These are phyloP conservation scores for Yamadazyma insecticola DNA, from an alignment of 805 yeast genomes.

Conservation along the genomic window DNA sequence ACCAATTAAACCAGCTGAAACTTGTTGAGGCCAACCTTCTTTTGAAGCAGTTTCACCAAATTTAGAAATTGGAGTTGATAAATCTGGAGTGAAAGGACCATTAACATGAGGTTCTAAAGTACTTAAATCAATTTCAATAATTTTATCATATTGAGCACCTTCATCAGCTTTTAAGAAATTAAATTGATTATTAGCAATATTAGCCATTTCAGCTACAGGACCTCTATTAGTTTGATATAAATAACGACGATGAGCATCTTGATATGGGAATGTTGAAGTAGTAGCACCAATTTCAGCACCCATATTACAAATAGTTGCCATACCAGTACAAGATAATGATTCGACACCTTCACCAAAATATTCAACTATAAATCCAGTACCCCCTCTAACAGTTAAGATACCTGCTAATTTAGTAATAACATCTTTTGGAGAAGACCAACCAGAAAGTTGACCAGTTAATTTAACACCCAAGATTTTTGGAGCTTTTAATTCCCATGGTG, in stretches of 20 bases:
- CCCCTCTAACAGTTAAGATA: conserved; percentile 90
- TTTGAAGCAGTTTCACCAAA: conserved; percentile 66
- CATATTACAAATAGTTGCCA: conserved; percentile 99
- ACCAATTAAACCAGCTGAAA: conserved; percentile 93
- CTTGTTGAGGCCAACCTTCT: conserved; percentile 81
- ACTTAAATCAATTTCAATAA: conserved; percentile 83
- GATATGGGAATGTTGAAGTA: conserved; percentile 95
- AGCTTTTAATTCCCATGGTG: conserved; percentile 98
- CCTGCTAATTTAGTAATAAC: conserved; percentile 93
- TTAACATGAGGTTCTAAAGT: conserved; percentile 91
- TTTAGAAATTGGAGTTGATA: conserved; percentile 86
- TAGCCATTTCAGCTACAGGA: conserved; percentile 78
- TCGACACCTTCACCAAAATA: conserved; percentile 95
- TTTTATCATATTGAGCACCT: conserved; percentile 87
- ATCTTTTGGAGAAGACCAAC: conserved; percentile 98
- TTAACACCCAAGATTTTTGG: conserved; percentile 93
- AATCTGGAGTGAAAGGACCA: conserved; percentile 98
- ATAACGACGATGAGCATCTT: conserved; percentile 72
- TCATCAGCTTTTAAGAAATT: conserved; percentile 76
- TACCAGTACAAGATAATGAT: conserved; percentile 90
- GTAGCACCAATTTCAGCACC: conserved; percentile 99
- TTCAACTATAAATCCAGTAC: conserved; percentile 94
- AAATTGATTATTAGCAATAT: conserved; percentile 50
- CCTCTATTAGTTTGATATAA: conserved; percentile 80
- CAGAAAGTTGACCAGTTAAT: conserved; percentile 80